Evolutionary conservation across 2,329 filamentous ascomycete species (phyloP).

Genomic region (Diaporthe aspalathi): DNA sequence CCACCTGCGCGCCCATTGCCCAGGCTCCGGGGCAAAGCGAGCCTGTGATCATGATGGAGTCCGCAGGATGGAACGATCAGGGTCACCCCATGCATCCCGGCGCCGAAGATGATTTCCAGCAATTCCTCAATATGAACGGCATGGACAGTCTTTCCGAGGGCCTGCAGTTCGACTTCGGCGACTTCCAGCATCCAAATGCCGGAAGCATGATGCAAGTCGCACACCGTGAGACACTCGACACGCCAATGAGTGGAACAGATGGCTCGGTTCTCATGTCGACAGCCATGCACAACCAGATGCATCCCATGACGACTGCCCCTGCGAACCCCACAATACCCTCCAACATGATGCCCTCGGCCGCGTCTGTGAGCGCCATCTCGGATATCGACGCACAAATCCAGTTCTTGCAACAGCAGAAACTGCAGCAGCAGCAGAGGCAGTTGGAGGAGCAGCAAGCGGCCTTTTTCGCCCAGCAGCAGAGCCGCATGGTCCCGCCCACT

Average conservation of each 20-base stretch:
- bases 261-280: constrained; percentile 51
- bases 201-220: constrained; percentile 53
- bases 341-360: constrained; percentile 58
- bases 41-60: constrained; percentile 61
- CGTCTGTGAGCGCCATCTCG: constrained; percentile 64
- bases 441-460: constrained; percentile 67
- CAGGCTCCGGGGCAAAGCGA: background rate
- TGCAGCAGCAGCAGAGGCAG: constrained; percentile 70
- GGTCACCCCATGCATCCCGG: constrained; percentile 64
- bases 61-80: constrained; percentile 66
- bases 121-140: constrained; percentile 71
- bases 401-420: constrained; percentile 72
- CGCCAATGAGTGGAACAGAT: constrained; percentile 61
- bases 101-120: constrained; percentile 71
- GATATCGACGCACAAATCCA: constrained; percentile 75
- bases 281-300: constrained; percentile 58
- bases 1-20: background rate
- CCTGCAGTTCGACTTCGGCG: constrained; percentile 70
- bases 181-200: constrained; percentile 58
- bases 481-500: constrained; percentile 78
- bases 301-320: constrained; percentile 60
- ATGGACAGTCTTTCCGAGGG: constrained; percentile 65
- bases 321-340: constrained; percentile 59
- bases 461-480: constrained; percentile 64
- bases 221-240: constrained; percentile 58